phyloP scores from a whole-genome alignment of 2,329 filamentous ascomycete genomes.

The Bipolaris victoriae region DNA sequence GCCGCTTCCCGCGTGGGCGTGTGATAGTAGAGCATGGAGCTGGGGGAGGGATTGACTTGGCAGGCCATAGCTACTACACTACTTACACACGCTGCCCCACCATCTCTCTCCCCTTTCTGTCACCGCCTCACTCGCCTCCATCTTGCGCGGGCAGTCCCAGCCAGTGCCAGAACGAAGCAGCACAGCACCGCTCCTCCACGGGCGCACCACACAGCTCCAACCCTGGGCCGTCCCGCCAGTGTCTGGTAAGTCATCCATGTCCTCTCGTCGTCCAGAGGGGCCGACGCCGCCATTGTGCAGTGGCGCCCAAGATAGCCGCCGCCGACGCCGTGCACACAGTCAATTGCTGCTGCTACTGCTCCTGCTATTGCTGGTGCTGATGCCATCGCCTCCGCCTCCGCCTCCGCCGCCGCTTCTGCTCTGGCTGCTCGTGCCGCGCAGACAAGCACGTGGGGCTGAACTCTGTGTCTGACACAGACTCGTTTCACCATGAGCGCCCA shows the following conservation, averaged over 20 bases:
- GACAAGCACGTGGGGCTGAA: conserved; percentile 35
- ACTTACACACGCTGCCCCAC: conserved; percentile 18
- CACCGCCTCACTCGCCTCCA: conserved; percentile 19
- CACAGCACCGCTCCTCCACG: neutral
- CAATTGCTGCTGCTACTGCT: neutral
- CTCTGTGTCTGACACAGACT: conserved; percentile 29
- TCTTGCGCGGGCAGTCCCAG: conserved; percentile 13
- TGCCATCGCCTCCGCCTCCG: too few species aligned
- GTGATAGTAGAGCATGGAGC: neutral
- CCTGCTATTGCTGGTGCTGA: neutral
- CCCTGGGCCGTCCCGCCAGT: neutral
- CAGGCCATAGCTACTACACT: conserved; percentile 1
- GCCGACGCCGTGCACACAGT: conserved; percentile 4
- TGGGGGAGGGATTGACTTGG: conserved; percentile 12
- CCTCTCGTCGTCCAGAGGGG: neutral
- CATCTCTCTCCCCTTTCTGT: conserved; percentile 20
- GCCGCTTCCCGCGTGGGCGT: neutral
- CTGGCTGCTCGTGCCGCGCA: conserved; percentile 18
- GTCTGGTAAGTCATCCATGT: conserved; percentile 17
- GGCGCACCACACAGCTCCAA: too few species aligned
- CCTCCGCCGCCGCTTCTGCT: neutral
- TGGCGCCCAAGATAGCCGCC: conserved; percentile 2
- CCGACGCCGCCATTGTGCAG: neutral
- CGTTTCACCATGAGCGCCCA: conserved; percentile 37
- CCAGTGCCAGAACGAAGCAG: conserved; percentile 6